These are phyloP conservation scores for Candida verbasci DNA, from an alignment of 805 yeast genomes.

Conservation along the genomic window DNA sequence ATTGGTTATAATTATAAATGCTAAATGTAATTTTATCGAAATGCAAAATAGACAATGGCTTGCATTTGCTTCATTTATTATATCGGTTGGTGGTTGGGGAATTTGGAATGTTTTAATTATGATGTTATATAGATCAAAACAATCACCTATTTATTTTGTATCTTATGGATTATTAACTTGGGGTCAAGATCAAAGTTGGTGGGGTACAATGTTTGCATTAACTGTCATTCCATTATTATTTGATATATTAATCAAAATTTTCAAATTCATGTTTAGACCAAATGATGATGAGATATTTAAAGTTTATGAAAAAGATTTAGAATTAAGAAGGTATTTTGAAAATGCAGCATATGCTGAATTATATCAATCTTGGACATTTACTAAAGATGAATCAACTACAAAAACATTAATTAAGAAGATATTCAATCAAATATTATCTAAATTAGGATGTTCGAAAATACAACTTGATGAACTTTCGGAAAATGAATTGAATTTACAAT, in stretches of 20 bases:
- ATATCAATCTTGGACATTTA: conserved; percentile 74
- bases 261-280: conserved; percentile 54
- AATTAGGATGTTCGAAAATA: conserved; percentile 2
- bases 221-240: conserved; percentile 55
- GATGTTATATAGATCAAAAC: conserved; percentile 53
- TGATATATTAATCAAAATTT: conserved; percentile 60
- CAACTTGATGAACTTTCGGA: not conserved
- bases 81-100: conserved; percentile 82
- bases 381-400: conserved; percentile 36
- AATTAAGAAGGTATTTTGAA: conserved; percentile 67
- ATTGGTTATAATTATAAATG: conserved; percentile 66
- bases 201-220: conserved; percentile 69
- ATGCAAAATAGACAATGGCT: conserved; percentile 71
- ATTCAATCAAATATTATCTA: not conserved
- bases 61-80: conserved; percentile 57
- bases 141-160: conserved; percentile 64
- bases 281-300: conserved; percentile 79
- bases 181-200: conserved; percentile 80
- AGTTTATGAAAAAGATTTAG: conserved; percentile 64
- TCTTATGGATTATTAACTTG: conserved; percentile 65
- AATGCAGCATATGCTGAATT: conserved; percentile 67
- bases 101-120: conserved; percentile 80
- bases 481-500: conserved; percentile 13
- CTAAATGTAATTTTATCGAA: conserved; percentile 77
- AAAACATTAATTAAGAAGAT: conserved; percentile 15